Evolutionary conservation across 805 yeast genomes (phyloP).

Genomic region (Pichia scutulata): DNA sequence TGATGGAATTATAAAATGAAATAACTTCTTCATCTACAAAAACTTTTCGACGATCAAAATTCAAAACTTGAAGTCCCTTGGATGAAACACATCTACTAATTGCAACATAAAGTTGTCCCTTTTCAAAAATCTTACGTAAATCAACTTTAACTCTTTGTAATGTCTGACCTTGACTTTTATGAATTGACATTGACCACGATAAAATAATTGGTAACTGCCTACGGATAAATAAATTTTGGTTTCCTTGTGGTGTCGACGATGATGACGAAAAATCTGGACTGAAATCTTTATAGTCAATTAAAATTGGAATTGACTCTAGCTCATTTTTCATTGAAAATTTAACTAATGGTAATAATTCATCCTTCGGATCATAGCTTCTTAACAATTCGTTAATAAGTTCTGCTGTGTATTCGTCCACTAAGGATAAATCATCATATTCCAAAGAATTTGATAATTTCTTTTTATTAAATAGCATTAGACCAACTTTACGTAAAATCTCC

Average conservation of each 20-base stretch:
- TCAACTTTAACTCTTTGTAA: slow-evolving; percentile 65
- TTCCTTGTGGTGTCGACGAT: neutral
- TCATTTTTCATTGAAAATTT: slow-evolving; percentile 33
- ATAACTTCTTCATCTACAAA: slow-evolving; percentile 53
- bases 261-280: slow-evolving; percentile 17
- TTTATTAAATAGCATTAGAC: neutral
- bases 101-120: slow-evolving; percentile 82
- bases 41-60: slow-evolving; percentile 53
- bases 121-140: slow-evolving; percentile 58
- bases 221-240: slow-evolving; percentile 30
- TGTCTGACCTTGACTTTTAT: slow-evolving; percentile 82
- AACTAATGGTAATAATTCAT: slow-evolving; percentile 36
- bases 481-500: slow-evolving; percentile 8
- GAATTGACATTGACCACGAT: slow-evolving; percentile 81
- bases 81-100: slow-evolving; percentile 68
- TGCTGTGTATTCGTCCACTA: slow-evolving; percentile 7
- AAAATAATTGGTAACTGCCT: slow-evolving; percentile 61
- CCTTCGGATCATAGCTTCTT: slow-evolving; percentile 17
- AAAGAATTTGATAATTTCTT: slow-evolving; percentile 1
- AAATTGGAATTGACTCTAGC: slow-evolving; percentile 18
- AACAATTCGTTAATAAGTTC: slow-evolving; percentile 16
- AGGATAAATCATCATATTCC: slow-evolving; percentile 2
- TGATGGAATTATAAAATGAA: slow-evolving; percentile 43
- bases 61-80: slow-evolving; percentile 55
- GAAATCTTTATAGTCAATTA: slow-evolving; percentile 31